phyloP scores from a whole-genome alignment of 2,329 filamentous ascomycete genomes.

The Sporothrix sp. region DNA sequence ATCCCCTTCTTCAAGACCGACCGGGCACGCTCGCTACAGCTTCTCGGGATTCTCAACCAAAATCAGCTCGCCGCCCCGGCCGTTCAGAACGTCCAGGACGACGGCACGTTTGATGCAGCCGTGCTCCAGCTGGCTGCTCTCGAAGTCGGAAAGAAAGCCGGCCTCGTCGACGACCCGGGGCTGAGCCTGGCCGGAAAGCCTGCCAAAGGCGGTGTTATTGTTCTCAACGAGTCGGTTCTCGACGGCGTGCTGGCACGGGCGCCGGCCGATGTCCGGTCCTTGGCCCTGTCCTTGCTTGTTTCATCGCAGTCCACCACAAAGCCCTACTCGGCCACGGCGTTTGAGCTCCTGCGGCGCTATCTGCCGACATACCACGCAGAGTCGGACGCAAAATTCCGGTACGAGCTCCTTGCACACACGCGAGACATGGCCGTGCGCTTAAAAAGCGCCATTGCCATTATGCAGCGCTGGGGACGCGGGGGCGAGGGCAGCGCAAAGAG shows the following conservation, averaged over 20 bases:
- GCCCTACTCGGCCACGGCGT: conserved; percentile 53
- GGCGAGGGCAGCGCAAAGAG: conserved; percentile 15
- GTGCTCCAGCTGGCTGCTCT: conserved; percentile 57
- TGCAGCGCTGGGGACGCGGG: conserved; percentile 37
- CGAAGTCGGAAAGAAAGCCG: conserved; percentile 60
- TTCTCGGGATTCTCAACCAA: conserved; percentile 44
- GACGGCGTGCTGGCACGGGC: conserved; percentile 44
- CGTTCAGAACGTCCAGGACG: not conserved
- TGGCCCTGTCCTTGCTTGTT: conserved; percentile 73
- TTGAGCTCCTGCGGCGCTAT: conserved; percentile 54
- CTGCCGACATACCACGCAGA: conserved; percentile 69
- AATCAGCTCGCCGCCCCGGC: conserved; percentile 30
- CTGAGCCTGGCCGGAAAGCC: conserved; percentile 9
- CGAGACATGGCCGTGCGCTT: conserved; percentile 70
- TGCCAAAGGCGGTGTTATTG: conserved; percentile 19
- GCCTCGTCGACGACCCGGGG: conserved; percentile 56
- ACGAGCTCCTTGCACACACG: conserved; percentile 65
- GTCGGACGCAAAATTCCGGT: conserved; percentile 74
- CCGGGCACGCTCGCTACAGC: conserved; percentile 40
- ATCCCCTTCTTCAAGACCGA: conserved; percentile 53
- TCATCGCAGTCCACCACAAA: conserved; percentile 65
- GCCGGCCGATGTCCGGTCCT: conserved; percentile 58
- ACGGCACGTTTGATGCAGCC: conserved; percentile 39
- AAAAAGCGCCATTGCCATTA: conserved; percentile 51
- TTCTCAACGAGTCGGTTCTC: conserved; percentile 36